A percentile compares a stretch with the other conserved stretches of the same genome.
Conservation (phyloP, 2,329 filamentous ascomycete species). For the Colletotrichum trifolii region DNA sequence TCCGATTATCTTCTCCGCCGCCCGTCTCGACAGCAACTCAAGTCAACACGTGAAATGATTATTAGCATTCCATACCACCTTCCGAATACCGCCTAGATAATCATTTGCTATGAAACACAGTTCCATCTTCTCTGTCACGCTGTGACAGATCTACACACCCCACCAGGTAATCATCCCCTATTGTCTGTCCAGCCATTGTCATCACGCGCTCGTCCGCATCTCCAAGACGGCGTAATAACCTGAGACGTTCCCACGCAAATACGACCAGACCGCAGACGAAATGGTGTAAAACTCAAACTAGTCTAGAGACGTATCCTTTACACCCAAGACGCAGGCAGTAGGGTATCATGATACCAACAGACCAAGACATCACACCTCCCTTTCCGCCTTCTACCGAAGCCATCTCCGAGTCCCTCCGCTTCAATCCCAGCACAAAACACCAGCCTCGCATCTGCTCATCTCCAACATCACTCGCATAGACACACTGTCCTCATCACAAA, state of each 20-base stretch:
- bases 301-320: too few relatives aligned
- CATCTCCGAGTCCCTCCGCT: conserved; percentile 3
- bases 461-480: background rate
- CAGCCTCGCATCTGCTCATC: background rate
- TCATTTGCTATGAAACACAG: background rate
- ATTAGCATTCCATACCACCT: background rate
- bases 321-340: too few relatives aligned
- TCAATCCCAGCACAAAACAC: conserved; percentile 16
- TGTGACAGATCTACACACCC: background rate
- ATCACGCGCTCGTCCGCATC: too few relatives aligned
- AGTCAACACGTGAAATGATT: background rate
- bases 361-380: background rate
- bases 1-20: too few relatives aligned
- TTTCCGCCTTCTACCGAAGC: conserved; percentile 10
- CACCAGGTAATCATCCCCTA: too few relatives aligned
- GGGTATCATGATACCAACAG: background rate
- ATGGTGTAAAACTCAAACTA: too few relatives aligned
- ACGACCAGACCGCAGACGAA: too few relatives aligned
- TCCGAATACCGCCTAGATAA: conserved; percentile 1
- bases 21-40: background rate
- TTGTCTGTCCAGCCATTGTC: too few relatives aligned
- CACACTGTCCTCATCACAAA: background rate
- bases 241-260: too few relatives aligned
- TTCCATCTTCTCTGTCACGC: too few relatives aligned
- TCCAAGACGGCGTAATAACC: too few relatives aligned